Base-by-base conservation (phyloP, 768 basidiomycete species). In the Leccinum fibrillosum region DNA sequence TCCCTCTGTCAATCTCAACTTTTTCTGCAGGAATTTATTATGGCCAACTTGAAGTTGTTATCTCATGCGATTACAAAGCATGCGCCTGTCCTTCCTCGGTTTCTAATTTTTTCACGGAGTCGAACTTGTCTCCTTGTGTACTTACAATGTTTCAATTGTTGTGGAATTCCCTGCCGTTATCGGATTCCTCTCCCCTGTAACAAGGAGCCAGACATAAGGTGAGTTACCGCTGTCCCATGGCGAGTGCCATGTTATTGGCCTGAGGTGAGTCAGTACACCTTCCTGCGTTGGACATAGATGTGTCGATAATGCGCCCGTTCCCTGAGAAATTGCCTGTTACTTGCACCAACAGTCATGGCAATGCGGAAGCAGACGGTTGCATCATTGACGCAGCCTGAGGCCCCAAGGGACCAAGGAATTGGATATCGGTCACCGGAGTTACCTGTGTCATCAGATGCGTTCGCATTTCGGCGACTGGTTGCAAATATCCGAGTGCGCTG, bases 21-120 rank as follows among this genome's bases (percentile, higher is more conserved):
- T 59, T 59, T 58, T 57, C 58, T 59, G 68, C 59, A 50, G 68
- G 63, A 56, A 57, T 53, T 56, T 52, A 57, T 58, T n/a, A 56
- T 54, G 57, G 58, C 47, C 49, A 56, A 55, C 57, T 51, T 48
- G 44, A 56, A 55, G 61, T 51, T 48, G 45, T 56, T 57, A 53
- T 57, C 54, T 53, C 54, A 35, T 54, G 59, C 59, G 32, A 57
- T 59, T 54, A 55, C 56, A 58, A 55, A 51, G 47, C 59, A 57
- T 49, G 60, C 56, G 60, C 56, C 8, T 32, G 48, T 59, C 62
- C 30, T 52, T 67, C 56, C 35, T 64, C 60, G n/a, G 50, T 62
- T 54, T 45, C 30, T 48, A 21, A 52, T 59, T 58, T 50, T 47
- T 57, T 49, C 5, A 39, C 12, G 60, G 54, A 58, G 62, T 50